A percentile compares a stretch with the other conserved stretches of the same genome.
Evolutionary conservation across 345 rosid genomes (phyloP).

Genomic region (Capsella bursapastoris): DNA sequence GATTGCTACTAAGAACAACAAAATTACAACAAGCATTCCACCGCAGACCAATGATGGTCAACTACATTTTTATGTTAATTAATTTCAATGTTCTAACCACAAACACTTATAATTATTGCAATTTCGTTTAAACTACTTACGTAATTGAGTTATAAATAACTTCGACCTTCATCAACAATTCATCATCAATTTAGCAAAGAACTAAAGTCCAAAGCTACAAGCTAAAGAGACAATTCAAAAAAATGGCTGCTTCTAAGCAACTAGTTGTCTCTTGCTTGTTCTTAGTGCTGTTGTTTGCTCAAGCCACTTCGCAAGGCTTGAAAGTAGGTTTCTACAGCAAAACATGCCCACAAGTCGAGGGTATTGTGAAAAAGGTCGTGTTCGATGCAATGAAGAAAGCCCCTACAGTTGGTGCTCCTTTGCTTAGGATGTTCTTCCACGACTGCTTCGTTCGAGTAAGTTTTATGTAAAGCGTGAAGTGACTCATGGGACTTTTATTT

Average conservation of each 20-base stretch:
- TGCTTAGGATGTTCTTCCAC: conserved; percentile 69
- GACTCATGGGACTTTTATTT: not conserved
- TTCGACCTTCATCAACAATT: conserved; percentile 40
- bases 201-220: conserved; percentile 13
- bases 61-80: conserved; percentile 37
- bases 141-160: conserved; percentile 33
- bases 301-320: conserved; percentile 37
- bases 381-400: conserved; percentile 44
- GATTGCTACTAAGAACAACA: conserved; percentile 36
- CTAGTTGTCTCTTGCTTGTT: conserved; percentile 31
- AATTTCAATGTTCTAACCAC: conserved; percentile 45
- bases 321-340: conserved; percentile 48
- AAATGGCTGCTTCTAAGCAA: conserved; percentile 34
- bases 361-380: conserved; percentile 45
- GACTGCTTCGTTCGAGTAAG: conserved; percentile 71
- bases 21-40: conserved; percentile 39
- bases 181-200: conserved; percentile 36
- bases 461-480: not conserved
- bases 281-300: conserved; percentile 35
- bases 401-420: conserved; percentile 52
- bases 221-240: not conserved
- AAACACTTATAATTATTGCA: conserved; percentile 31
- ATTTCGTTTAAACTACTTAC: conserved; percentile 8
- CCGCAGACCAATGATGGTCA: conserved; percentile 38
- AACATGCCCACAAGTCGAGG: conserved; percentile 51